Evolutionary conservation across 495 filamentous ascomycete genomes (phyloP), one percentile per base, ranked within the genome.

Genomic region (Tuber brumale): DNA sequence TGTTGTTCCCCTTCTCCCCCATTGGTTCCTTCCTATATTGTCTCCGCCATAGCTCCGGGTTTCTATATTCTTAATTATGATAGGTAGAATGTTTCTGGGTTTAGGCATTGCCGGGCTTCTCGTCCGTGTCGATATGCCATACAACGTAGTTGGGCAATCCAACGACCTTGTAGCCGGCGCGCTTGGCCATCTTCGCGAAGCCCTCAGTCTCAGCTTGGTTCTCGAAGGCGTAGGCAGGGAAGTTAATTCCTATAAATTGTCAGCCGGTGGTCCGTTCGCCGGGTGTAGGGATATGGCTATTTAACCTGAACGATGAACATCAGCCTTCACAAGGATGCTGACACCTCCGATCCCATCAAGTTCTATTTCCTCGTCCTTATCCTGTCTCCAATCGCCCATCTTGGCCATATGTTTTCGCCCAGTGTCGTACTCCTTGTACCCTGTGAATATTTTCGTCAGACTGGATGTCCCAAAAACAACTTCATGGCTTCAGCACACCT

Each of bases 191-290:
- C 84, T 93, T 95, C 69, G 95, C 95, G 82, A 99, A 99, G 7
- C 95, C 95, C 84, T 99, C 95, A 8, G 95, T 99, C 85, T 99
- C 95, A 77, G 95, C 95, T 86, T 99, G 95, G 85, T 99, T 98
- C 85, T 99, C 96, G 84, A 99, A 99, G 23, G 95, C 89, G 83
- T 99, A 99, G 83, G 91, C 89, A 27, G 95, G 95, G 86, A 99
- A 99, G 85, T 99, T 99, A 85, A 99, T 93, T 61, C 95, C 95
- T 94, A 75, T 41, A 23, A 45, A 18, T 41, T 76, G 42, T 80
- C 39, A 80, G 77, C 12, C 42, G 23, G n/a, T 16, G 51, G 23
- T 23, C 8, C 16, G 72, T 76, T 70, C 70, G 69, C 57, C 46
- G 46, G n/a, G 16, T 21, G 39, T 57, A 31, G 73, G n/a, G 51